Evolutionary conservation across 2,329 filamentous ascomycete genomes (phyloP), one percentile per base, ranked within the genome.

Genomic region (Cladosporium sp.): DNA sequence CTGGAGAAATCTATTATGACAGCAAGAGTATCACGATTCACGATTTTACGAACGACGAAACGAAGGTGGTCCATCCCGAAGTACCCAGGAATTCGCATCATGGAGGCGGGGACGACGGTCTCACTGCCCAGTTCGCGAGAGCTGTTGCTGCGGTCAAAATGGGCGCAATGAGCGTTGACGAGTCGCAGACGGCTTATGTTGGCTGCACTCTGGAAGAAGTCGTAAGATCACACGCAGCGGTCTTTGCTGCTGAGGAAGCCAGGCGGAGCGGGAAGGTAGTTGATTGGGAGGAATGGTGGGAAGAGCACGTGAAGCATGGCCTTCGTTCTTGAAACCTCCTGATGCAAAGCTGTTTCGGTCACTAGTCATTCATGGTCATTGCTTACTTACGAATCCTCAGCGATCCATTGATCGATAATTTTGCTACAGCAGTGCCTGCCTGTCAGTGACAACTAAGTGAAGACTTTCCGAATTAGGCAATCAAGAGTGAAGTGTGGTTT

Each of bases 181-280:
- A 79, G 56, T 91, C 91, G 1, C 92, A 97, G 76, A 76, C 77
- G 53, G 75, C 83, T 63, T 82, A 85, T 65, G 76, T 97, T 22
- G 90, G 89, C 0, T 95, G 89, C 70, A 87, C 85, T 10, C 72
- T 95, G 7, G 89, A 95, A 53, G 93, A 97, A 65, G 82, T 86
- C 1, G 78, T 97, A n/a, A 78, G 86, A 45, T 95, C 89, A 64
- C 93, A 97, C 72, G 91, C 87, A 2, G 81, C 93, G 71, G 92
- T 96, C 0, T 98, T 96, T 74, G 91, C 89, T 19, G 93, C 92
- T 0, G 93, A 97, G 71, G 87, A 95, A 62, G 89, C 92, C 4
- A 80, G 92, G 63, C 76, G 74, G 46, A 77, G 78, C 46, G 82
- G 79, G 63, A 83, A 79, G 65, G 84, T 93, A 7, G 72, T 97